phyloP scores from a whole-genome alignment of 306 rosid genomes.

The Mimosa pudica region DNA sequence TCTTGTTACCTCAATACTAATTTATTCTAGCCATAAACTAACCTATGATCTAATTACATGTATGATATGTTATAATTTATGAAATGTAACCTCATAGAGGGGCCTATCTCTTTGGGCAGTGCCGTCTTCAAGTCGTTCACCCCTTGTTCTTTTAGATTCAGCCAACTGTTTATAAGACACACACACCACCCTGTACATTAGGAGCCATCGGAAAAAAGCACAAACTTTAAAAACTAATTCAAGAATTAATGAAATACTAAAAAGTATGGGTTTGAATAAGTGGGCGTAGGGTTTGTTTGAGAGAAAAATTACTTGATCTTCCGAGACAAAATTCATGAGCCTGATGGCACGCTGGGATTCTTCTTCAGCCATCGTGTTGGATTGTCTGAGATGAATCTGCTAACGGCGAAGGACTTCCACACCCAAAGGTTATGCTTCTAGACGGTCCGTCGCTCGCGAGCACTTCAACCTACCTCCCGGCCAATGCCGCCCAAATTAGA shows the following conservation, averaged over 20 bases:
- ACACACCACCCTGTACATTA: not conserved
- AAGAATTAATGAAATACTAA: not conserved
- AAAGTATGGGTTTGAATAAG: not conserved
- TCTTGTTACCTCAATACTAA: no score
- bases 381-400: slow-evolving; percentile 3
- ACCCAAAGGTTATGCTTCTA: not conserved
- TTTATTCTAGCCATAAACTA: no score
- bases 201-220: slow-evolving; percentile 3
- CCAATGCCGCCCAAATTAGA: not conserved
- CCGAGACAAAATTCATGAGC: slow-evolving; percentile 87
- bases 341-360: slow-evolving; percentile 57
- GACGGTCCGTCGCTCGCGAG: not conserved
- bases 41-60: no score
- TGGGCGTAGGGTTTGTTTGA: not conserved
- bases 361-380: slow-evolving; percentile 64
- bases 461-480: not conserved
- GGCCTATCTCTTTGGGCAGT: slow-evolving; percentile 92
- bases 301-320: slow-evolving; percentile 66
- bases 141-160: slow-evolving; percentile 74
- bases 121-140: slow-evolving; percentile 88
- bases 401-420: not conserved
- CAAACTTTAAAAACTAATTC: slow-evolving; percentile 1
- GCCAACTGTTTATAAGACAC: slow-evolving; percentile 53
- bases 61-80: no score
- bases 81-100: slow-evolving; percentile 68